Base-by-base conservation (phyloP, 768 basidiomycete genomes). In the Leccinum ochraceum region DNA sequence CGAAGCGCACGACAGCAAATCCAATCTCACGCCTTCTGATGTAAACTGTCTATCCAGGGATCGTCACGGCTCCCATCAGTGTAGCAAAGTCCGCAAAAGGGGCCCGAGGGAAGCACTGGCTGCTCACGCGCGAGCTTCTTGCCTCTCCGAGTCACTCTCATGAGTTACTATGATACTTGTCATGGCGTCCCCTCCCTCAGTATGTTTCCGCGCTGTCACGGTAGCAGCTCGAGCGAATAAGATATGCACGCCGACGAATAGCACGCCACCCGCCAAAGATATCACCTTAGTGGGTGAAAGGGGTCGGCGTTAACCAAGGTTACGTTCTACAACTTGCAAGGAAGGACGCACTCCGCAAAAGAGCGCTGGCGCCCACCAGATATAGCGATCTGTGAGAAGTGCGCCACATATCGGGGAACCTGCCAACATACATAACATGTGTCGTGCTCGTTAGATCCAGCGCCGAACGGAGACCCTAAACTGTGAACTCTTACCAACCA, bases 351-450 rank as follows among this genome's bases (percentile, higher is more conserved):
- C 74, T 50, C 81, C 84, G 28, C 80, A 75, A 65, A 86, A 87
- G 10, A 85, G 42, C 2, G 80, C 79, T 3, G 86, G 83, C 14
- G 79, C 76, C 81, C 82, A 85, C 86, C 86, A 87, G 4, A 79
- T 69, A 64, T 81, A 85, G 3, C 74, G 69, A 10, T 69, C 53
- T 0, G 83, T 79, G 4, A 87, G 73, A 20, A 87, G 74, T 3
- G 83, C 81, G 2, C 86, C 86, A 37, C 79, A 80, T 36, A 87
- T 81, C 1, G 86, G 86, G 0, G 83, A 78, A 4, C 84, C 85
- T 80, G 57, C 8, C 39, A 42, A 13, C 52, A n/a, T 36, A 71
- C 51, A 7, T 73, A 58, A 58, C 1, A 68, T 66, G 13, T 46
- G 42, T 37, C 65, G 9, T 28, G 20, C 8, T 22, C 16, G n/a